These are phyloP conservation scores for Leucogyrophana mollusca DNA, from an alignment of 768 basidiomycete species.

Conservation along the genomic window DNA sequence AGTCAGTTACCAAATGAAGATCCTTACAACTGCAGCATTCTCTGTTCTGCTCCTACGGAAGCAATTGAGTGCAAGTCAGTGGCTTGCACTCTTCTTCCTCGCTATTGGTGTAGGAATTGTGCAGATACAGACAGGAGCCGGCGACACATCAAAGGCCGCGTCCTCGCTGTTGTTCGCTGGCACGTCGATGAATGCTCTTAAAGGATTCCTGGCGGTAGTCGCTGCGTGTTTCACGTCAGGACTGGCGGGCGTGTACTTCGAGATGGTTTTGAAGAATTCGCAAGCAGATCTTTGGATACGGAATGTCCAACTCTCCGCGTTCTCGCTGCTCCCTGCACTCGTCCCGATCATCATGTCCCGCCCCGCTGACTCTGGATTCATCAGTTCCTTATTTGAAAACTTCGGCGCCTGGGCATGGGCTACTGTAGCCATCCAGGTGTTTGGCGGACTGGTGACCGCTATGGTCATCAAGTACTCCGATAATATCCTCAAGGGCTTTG, in stretches of 20 bases:
- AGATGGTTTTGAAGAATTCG: constrained; percentile 93
- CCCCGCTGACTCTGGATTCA: constrained; percentile 35
- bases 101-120: constrained; percentile 89
- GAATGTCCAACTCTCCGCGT: constrained; percentile 93
- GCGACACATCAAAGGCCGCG: constrained; percentile 21
- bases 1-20: constrained; percentile 97
- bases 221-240: constrained; percentile 95
- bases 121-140: constrained; percentile 64
- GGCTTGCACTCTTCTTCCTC: constrained; percentile 82
- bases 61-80: constrained; percentile 70
- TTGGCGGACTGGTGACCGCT: constrained; percentile 91
- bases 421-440: constrained; percentile 82
- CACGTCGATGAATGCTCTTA: constrained; percentile 74
- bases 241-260: constrained; percentile 96
- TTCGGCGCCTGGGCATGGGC: constrained; percentile 93
- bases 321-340: constrained; percentile 88
- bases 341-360: constrained; percentile 69
- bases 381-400: constrained; percentile 67
- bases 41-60: constrained; percentile 81
- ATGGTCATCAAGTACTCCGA: constrained; percentile 94
- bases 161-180: constrained; percentile 30
- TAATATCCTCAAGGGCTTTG: constrained; percentile 93
- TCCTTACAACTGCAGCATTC: constrained; percentile 89
- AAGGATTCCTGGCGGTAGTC: constrained; percentile 87
- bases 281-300: constrained; percentile 93